Percentiles rank a stretch among this genome's conserved stretches.
These are phyloP conservation scores for Hygrophila difformis DNA, from an alignment of 257 asterid species.

Conservation along the genomic window DNA sequence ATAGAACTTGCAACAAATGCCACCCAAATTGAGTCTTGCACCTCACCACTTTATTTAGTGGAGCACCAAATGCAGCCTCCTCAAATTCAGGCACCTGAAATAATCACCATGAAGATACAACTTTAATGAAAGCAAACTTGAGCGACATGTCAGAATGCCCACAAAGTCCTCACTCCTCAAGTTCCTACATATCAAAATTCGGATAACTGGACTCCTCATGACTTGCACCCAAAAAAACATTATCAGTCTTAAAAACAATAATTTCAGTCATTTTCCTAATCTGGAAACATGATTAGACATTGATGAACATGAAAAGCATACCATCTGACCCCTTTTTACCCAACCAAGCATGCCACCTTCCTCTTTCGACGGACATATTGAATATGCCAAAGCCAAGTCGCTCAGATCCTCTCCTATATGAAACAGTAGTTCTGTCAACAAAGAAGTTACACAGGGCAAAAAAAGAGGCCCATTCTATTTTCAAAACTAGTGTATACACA, in stretches of 20 bases:
- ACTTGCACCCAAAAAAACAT: too few species aligned
- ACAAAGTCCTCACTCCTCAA: neutral
- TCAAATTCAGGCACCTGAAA: constrained; percentile 93
- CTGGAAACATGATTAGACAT: constrained; percentile 4
- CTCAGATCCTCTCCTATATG: constrained; percentile 88
- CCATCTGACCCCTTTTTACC: constrained; percentile 99
- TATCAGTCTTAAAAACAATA: neutral
- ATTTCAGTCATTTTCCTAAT: neutral
- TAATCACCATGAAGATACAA: constrained; percentile 15
- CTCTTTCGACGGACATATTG: constrained; percentile 89
- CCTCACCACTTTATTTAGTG: constrained; percentile 55
- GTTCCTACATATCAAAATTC: neutral
- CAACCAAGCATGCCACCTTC: constrained; percentile 99
- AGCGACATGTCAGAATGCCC: constrained; percentile 7
- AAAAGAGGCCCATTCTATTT: constrained; percentile 11
- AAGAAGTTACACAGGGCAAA: constrained; percentile 3
- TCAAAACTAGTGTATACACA: constrained; percentile 1
- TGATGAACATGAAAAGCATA: constrained; percentile 29
- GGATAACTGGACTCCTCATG: neutral
- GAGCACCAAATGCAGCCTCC: constrained; percentile 86
- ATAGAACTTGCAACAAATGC: constrained; percentile 90
- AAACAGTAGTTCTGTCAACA: constrained; percentile 23
- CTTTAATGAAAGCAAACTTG: constrained; percentile 1
- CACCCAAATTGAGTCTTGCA: constrained; percentile 94
- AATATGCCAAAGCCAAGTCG: constrained; percentile 83